Base-by-base conservation (phyloP, 768 basidiomycete genomes). In the Panaeolus papilionaceus region DNA sequence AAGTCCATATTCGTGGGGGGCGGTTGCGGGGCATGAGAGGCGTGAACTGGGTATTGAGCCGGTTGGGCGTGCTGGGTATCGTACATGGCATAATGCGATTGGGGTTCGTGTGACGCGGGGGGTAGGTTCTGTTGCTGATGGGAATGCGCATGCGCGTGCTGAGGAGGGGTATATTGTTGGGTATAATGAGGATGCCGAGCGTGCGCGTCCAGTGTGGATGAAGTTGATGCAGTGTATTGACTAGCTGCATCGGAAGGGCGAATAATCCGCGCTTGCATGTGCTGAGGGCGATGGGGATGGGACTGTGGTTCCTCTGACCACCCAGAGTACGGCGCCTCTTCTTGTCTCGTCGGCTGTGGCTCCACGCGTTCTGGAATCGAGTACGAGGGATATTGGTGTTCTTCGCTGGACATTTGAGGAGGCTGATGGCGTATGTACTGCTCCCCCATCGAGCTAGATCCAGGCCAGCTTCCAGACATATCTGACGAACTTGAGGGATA, bases 1-100 rank as follows among this genome's bases (percentile, higher is more conserved):
- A 91, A 77, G 64, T 88, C 87, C 18, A 82, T 69, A 51, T 78
- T 74, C 37, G 74, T 39, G 6, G 67, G 64, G 33, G 51, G 67
- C 20, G 69, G 67, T 3, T 67, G 72, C 2, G 68, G 72, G 1
- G 64, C 26, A 1, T 73, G 72, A 40, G 70, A 73, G 8, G 64
- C 66, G 61, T 47, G 75, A 16, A 28, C 68, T 11, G 75, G 70
- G 16, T 64, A 62, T 16, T 61, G 65, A 23, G 58, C 61, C 20
- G 64, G 64, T 40, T 54, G 65, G 4, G 63, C 37, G 16, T 26
- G 40, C 18, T 20, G 66, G 26, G 51, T 64, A 49, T 14, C 44
- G 39, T 67, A 64, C 62, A 66, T 64, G 18, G 38, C 38, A 49
- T 68, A 65, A 23, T 58, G 70, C 42, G 63, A 65, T 37, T 66